A percentile compares a stretch with the other conserved stretches of the same genome.
phyloP scores from a whole-genome alignment of 2,329 filamentous ascomycete species.

The Remersonia thermophila region DNA sequence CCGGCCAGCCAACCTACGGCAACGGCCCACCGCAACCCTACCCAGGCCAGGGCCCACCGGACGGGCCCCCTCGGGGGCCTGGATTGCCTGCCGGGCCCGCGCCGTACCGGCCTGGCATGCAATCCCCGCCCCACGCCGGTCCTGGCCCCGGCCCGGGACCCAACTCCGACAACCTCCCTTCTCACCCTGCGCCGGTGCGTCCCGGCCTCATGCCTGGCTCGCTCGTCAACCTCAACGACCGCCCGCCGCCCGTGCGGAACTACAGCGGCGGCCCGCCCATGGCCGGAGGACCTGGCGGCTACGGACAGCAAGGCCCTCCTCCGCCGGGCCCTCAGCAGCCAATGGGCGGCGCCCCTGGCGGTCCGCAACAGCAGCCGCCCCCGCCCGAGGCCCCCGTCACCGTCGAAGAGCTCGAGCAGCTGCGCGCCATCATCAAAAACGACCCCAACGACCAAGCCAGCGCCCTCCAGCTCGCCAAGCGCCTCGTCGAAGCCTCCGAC shows the following conservation, averaged over 20 bases:
- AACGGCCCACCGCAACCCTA: constrained; percentile 11
- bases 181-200: constrained; percentile 51
- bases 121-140: constrained; percentile 21
- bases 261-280: constrained; percentile 35
- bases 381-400: constrained; percentile 50
- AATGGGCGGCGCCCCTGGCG: constrained; percentile 2
- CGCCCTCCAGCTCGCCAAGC: constrained; percentile 66
- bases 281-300: constrained; percentile 17
- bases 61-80: constrained; percentile 5
- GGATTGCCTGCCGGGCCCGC: constrained; percentile 14
- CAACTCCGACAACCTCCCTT: constrained; percentile 37
- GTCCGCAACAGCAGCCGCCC: constrained; percentile 3
- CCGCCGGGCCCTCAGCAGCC: constrained; percentile 18
- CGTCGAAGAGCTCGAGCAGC: constrained; percentile 59
- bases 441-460: constrained; percentile 62
- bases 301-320: constrained; percentile 19
- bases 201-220: constrained; percentile 50
- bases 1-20: too few relatives aligned
- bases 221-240: constrained; percentile 40
- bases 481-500: constrained; percentile 71
- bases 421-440: constrained; percentile 56
- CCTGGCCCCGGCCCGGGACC: constrained; percentile 29
- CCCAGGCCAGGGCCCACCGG: constrained; percentile 8
- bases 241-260: constrained; percentile 46
- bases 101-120: constrained; percentile 13